Conservation (phyloP, 768 basidiomycete species). For the Pleurotus cornucopiae region DNA sequence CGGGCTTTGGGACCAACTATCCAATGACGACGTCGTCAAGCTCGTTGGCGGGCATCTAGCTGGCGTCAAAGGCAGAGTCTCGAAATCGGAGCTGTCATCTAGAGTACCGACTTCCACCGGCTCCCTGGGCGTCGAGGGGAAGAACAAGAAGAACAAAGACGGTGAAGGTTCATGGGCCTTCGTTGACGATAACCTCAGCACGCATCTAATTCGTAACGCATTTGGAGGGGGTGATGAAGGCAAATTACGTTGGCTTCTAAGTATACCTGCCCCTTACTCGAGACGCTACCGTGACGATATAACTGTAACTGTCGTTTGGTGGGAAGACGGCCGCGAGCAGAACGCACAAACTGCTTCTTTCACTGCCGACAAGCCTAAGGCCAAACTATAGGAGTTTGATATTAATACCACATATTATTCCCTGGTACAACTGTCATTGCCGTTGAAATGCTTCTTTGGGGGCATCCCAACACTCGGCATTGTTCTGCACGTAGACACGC, state of each 20-base stretch:
- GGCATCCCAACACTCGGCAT: too few relatives aligned
- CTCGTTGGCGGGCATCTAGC: slow-evolving; percentile 81
- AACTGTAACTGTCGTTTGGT: slow-evolving; percentile 83
- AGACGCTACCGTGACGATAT: slow-evolving; percentile 80
- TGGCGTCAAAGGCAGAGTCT: slow-evolving; percentile 61
- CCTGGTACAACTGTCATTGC: neutral
- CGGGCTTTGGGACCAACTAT: slow-evolving; percentile 70
- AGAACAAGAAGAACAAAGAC: slow-evolving; percentile 38
- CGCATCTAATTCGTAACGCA: slow-evolving; percentile 89
- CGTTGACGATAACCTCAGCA: slow-evolving; percentile 70
- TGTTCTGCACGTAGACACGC: too few relatives aligned
- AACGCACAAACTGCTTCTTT: slow-evolving; percentile 28
- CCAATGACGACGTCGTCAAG: slow-evolving; percentile 81
- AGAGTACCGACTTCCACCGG: slow-evolving; percentile 57
- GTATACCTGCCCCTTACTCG: slow-evolving; percentile 79
- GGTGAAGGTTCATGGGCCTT: slow-evolving; percentile 67
- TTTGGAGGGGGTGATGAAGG: slow-evolving; percentile 75
- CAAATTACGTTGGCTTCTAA: slow-evolving; percentile 57
- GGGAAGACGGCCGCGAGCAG: slow-evolving; percentile 63
- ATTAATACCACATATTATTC: slow-evolving; percentile 1
- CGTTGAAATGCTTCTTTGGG: too few relatives aligned
- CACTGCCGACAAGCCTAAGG: slow-evolving; percentile 26
- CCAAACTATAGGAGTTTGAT: slow-evolving; percentile 28
- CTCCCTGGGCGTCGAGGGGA: slow-evolving; percentile 58
- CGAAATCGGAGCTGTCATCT: slow-evolving; percentile 51